These are phyloP conservation scores for Candida koratica DNA, from an alignment of 805 yeast species.

Conservation along the genomic window DNA sequence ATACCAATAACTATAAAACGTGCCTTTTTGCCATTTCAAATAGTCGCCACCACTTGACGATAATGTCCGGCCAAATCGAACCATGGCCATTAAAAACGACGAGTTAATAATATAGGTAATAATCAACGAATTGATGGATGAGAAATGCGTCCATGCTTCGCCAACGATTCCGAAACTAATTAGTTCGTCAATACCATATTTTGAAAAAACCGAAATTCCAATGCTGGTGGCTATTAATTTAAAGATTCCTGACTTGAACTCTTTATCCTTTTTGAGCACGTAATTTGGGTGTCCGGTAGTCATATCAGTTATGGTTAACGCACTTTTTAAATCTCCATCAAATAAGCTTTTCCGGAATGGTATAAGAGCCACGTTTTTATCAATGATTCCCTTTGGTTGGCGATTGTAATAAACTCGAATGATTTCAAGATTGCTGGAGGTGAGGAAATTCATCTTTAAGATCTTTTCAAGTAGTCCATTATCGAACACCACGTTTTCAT, in stretches of 20 bases:
- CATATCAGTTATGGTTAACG: constrained; percentile 54
- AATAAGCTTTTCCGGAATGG: constrained; percentile 60
- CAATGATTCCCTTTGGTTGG: constrained; percentile 28
- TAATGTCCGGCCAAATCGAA: constrained; percentile 38
- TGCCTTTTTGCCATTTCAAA: constrained; percentile 62
- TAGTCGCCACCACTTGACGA: constrained; percentile 45
- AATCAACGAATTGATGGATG: constrained; percentile 46
- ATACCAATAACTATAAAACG: constrained; percentile 61
- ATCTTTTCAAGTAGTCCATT: constrained; percentile 23
- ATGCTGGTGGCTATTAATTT: constrained; percentile 30
- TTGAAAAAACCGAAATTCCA: constrained; percentile 34
- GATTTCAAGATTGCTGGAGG: constrained; percentile 25
- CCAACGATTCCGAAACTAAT: constrained; percentile 39
- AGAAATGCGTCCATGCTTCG: constrained; percentile 34
- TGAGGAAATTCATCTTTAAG: constrained; percentile 33
- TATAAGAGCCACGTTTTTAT: constrained; percentile 46
- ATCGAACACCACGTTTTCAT: constrained; percentile 15
- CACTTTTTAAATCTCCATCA: constrained; percentile 53
- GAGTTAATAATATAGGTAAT: constrained; percentile 39
- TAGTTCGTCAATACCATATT: constrained; percentile 38
- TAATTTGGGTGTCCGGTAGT: constrained; percentile 59
- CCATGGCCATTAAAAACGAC: constrained; percentile 39
- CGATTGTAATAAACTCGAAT: constrained; percentile 24
- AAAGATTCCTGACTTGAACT: constrained; percentile 28
- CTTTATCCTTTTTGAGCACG: constrained; percentile 28